Base-by-base conservation (phyloP, 768 basidiomycete species). In the Rhizopogon sp. region DNA sequence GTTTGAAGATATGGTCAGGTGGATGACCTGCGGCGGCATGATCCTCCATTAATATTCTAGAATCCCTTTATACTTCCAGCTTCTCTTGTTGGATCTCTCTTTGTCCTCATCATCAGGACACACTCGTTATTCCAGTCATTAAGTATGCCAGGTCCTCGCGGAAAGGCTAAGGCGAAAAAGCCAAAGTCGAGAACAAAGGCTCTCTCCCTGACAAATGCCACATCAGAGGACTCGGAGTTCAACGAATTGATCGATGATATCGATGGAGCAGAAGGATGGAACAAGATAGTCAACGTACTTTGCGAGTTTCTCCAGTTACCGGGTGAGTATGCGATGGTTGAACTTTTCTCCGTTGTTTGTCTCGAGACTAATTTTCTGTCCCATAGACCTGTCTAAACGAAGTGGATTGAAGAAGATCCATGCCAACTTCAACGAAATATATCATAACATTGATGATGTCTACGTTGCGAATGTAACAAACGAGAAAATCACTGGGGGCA, bases 361-460 rank as follows among this genome's bases (percentile, higher is more conserved):
- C 43, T 47, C 17, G 13, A 22, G 43, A 2, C 58, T 60, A 11
- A 64, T 40, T 45, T 9, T 13, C 5, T n/a, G 6, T 7, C 49
- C 7, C 14, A 11, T 57, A 87, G 85, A 86, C 63, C 69, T 86
- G 16, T 72, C 74, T 6, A 79, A 71, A 13, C 72, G 82, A 31
- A 79, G 74, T 61, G 85, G 84, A 11, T 67, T 88, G 57, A 87
- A 84, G 66, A 83, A 80, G 60, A 73, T 85, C 5, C 82, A 87
- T 62, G 68, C 72, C 33, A 76, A 80, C 60, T 86, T 88, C 60
- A 76, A 77, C 42, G 68, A 68, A 2, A 75, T 85, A 37, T 82
- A 79, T 56, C 62, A 66, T 14, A 73, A 72, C 28, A 73, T 86
- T 25, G 78, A 84, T 44, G 68, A 69, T n/a, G 70, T 76, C 1